Base-by-base conservation (phyloP, 2,329 filamentous ascomycete genomes). In the Zalaria sp. region DNA sequence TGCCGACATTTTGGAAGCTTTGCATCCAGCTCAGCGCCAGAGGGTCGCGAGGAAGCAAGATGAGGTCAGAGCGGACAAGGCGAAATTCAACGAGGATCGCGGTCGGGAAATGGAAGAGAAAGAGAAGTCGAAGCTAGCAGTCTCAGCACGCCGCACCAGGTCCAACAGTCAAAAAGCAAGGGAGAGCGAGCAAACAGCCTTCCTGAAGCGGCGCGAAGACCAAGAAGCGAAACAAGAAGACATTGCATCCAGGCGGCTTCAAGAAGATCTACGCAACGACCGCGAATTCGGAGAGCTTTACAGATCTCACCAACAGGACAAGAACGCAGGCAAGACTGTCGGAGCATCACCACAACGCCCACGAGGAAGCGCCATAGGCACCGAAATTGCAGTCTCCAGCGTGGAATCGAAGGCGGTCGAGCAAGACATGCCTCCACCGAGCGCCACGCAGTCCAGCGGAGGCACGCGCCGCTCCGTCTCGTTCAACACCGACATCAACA, bases 311-410 rank as follows among this genome's bases (percentile, higher is more conserved):
- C n/a, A 38, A 7, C 7, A 43, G 26, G 38, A 43, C n/a, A 25
- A 26, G 29, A 5, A 35, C 4, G 27, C 42, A 5, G 38, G 42
- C 4, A 38, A 35, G n/a, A 28, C 27, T 25, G 8, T 35, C 6
- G 34, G 35, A 26, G 25, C 42, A 25, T 34, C 32, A 10, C 42
- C 42, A 1, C 8, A n/a, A 2, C 42, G 27, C 25, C 42, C 42
- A 7, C n/a, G 37, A 4, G 42, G 42, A 2, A 43, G 42, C 34
- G 27, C 25, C 10, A 43, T 43, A 25, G 42, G 42, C 3, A 43
- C 42, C 5, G 42, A 43, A 10, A 10, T 43, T 3, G 11, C 25
- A 5, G 10, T 27, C 7, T 36, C 39, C n/a, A 27, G 11, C 31
- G 18, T 18, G 2, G 18, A 18, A 18, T 18, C 18, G 18, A 18